Evolutionary conservation across 2,329 filamentous ascomycete genomes (phyloP), one percentile per base, ranked within the genome.

Genomic region (Pezicula carpinea): DNA sequence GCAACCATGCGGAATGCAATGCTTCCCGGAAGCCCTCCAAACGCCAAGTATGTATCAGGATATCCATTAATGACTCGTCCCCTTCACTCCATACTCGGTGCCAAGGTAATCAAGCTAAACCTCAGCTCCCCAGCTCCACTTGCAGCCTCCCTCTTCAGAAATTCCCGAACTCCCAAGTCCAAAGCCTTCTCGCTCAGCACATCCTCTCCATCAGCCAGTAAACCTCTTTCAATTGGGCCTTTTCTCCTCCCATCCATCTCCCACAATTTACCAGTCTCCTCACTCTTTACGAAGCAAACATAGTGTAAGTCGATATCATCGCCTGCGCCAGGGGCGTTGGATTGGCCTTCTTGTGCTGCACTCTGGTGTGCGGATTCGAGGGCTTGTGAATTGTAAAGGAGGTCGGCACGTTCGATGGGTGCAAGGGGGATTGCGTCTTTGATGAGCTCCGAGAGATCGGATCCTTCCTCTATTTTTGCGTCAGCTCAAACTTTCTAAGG

Each of bases 231-330:
- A 19, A 64, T 39, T 2, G 83, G 83, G 0, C 84, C 84, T 59
- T 82, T 87, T 48, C 83, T 69, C 48, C 81, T 64, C n/a, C 85
- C 85, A 66, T 88, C 84, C 65, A 89, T 66, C 64, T 88, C 84
- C 79, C 82, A 88, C 45, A 88, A 63, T 41, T 71, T 77, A 76
- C 43, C 85, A 83, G 64, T 89, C 81, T 43, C 71, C 68, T 26
- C 47, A 83, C 74, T 74, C 71, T 92, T 93, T 42, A 93, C 87
- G 66, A 97, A 97, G 63, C 89, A 95, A 39, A 97, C 92, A 65
- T 95, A 97, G 70, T 97, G 93, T 59, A 97, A 73, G 65, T 97
- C 92, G 15, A 96, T 76, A 56, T 85, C 80, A 59, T 88, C 89
- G 22, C 56, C 77, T 8, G 90, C 89, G 47, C 79, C 71, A 0